Conservation (phyloP, 2,329 filamentous ascomycete species). For the Penicillium hesseltinei region DNA sequence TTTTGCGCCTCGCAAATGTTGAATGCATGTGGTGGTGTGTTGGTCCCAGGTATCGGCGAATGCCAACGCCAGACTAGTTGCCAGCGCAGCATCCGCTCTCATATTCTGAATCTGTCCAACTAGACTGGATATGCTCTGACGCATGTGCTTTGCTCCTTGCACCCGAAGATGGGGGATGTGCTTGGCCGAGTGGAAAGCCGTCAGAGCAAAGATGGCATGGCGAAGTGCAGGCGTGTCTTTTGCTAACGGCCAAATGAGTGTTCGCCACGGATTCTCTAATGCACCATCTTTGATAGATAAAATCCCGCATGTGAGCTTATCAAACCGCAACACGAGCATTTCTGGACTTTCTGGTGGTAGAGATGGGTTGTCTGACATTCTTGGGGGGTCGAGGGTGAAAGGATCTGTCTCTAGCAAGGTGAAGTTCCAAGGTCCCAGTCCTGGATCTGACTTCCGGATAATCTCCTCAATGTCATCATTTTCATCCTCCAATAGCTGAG, state of each 20-base stretch:
- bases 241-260: constrained; percentile 67
- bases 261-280: constrained; percentile 70
- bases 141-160: constrained; percentile 67
- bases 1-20: constrained; percentile 67
- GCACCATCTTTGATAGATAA: constrained; percentile 68
- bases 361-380: constrained; percentile 48
- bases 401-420: constrained; percentile 38
- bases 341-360: constrained; percentile 56
- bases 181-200: constrained; percentile 65
- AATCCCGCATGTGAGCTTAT: constrained; percentile 66
- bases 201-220: constrained; percentile 67
- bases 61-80: constrained; percentile 66
- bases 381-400: constrained; percentile 36
- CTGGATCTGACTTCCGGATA: constrained; percentile 40
- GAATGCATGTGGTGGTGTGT: constrained; percentile 66
- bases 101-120: constrained; percentile 62
- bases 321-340: constrained; percentile 62
- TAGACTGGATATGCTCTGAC: constrained; percentile 60
- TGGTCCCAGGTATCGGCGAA: constrained; percentile 72
- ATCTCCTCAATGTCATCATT: constrained; percentile 58
- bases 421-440: constrained; percentile 38
- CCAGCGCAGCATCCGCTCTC: constrained; percentile 63
- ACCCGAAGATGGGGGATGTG: constrained; percentile 58
- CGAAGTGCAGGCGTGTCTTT: constrained; percentile 63
- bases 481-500: constrained; percentile 34